Evolutionary conservation across 495 filamentous ascomycete species (phyloP), one percentile per base, ranked within the genome.

Genomic region (Penicillium longicatenatum): DNA sequence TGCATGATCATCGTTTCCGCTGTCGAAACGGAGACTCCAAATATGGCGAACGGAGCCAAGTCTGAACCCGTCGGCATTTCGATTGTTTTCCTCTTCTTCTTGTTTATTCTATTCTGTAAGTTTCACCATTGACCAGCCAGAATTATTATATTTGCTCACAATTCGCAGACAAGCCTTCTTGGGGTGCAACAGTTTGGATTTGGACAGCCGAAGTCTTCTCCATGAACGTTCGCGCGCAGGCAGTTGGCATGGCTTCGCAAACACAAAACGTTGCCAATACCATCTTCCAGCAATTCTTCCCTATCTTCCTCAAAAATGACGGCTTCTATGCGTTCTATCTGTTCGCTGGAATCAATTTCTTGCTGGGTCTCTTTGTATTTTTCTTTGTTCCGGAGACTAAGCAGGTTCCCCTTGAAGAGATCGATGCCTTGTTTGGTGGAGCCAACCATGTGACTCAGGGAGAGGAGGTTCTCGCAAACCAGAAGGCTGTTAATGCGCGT

Each of bases 371-470:
- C n/a, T 93, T 91, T 58, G 82, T 91, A 41, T 90, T 75, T 75
- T 89, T 88, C 74, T 85, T 86, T 55, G 82, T 92, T 31, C 88
- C 87, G 0, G 88, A 91, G 75, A 91, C 87, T 2, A 90, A 90
- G 75, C 71, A 86, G 42, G 75, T 90, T 17, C 67, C 82, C 26
- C 75, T 89, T 7, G 85, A 89, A 68, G 84, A 88, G 61, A 88
- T 87, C 54, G 85, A 86, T 62, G 72, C 73, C 17, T 65, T 86
- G 30, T 87, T 87, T 50, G 82, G 81, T 51, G 82, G 82, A 21
- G 71, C 75, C 39, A 86, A 86, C 66, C 84, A 86, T 59, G 79
- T 82, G 50, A 75, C 74, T 37, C 79, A 80, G 52, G 82, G 83
- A 10, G 80, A 75, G 43, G 69, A 73, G 26, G 69, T 77, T 21